Evolutionary conservation across 495 filamentous ascomycete genomes (phyloP), one percentile per base, ranked within the genome.

Genomic region (Venustampulla echinocandica): DNA sequence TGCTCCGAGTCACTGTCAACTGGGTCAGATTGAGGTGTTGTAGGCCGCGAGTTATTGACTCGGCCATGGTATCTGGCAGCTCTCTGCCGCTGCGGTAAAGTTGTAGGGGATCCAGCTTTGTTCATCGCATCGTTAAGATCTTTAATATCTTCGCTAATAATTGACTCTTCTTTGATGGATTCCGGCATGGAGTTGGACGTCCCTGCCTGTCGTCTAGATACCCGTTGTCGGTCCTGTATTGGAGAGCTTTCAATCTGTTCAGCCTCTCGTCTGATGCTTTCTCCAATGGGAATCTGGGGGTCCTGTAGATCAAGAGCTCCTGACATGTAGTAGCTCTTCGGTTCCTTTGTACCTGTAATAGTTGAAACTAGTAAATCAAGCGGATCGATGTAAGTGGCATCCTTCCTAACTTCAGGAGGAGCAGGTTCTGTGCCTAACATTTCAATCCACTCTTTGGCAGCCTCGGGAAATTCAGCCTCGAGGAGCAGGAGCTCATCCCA

Each of bases 401-500:
- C 33, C 33, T 35, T 35, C 33, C 18, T 14, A 43, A 44, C 56
- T 10, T 70, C 58, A 9, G 89, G 90, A 22, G 92, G 90, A 32
- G 85, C 64, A 22, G 92, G 92, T 19, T 72, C 68, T 42, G 73
- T 68, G 9, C 89, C 87, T 19, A 99, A 62, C 67, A 95, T 82
- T 25, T 83, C 70, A 22, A 95, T 66, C 93, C 93, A 99, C 60
- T 97, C 90, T 10, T 65, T 42, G n/a, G 77, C 79, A 44, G 88
- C 75, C 36, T 84, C 81, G 38, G 87, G 79, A 56, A 85, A 81
- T 38, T 81, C 77, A 2, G 82, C 74, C 7, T 63, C 69, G 7
- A 97, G 69, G 13, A 77, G 77, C 45, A 97, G 65, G 1, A 94
- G 62, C 62, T 99, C 90, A 39, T 81, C 81, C 88, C 90, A 95